Base-by-base conservation (phyloP, 2,329 filamentous ascomycete genomes). In the Trichophyton schoenleinii region DNA sequence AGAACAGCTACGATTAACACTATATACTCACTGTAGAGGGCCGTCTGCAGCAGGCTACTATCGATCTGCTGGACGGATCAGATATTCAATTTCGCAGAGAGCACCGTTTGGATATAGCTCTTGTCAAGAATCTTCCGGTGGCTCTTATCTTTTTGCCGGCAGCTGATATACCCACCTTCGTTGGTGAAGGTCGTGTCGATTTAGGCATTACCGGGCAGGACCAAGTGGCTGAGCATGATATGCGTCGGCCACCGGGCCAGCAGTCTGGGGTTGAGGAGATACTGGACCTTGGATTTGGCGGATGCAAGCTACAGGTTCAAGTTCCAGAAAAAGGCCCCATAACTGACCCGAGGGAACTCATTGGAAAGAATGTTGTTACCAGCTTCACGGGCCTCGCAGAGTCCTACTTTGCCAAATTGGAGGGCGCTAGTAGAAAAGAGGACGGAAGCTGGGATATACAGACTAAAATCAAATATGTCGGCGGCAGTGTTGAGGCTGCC, bases 31-130 rank as follows among this genome's bases (percentile, higher is more conserved):
- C 57, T 42, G 67, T 70, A 95, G 91, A 99, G 87, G 94, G 94
- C 66, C 89, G 94, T 61, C 85, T 99, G 61, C 88, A 96, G 76
- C 84, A 90, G 76, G 85, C 89, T 62, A 85, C 89, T 60, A 84
- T 99, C 58, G 91, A 97, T 73, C 86, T 99, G 59, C 87, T 99
- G 60, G 83, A 91, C 71, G 94, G 94, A 66, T 90, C 88, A 69
- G 94, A 99, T 74, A 92, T 99, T 69, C 91, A 99, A 75, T 99
- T 99, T 79, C 87, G 89, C 73, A 87, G 94, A 71, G 91, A 96
- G 79, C 91, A 88, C 73, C 87, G 94, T 63, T 88, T 97, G 69
- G 94, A 99, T 74, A 96, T 99, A 58, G 94, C 94, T 15, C 86
- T 99, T 28, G 94, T 97, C 72, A 95, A 96, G 80, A 99, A 99